A percentile compares a stretch with the other conserved stretches of the same genome.
These are phyloP conservation scores for Metschnikowia proteae DNA, from an alignment of 805 yeast genomes.

Conservation along the genomic window DNA sequence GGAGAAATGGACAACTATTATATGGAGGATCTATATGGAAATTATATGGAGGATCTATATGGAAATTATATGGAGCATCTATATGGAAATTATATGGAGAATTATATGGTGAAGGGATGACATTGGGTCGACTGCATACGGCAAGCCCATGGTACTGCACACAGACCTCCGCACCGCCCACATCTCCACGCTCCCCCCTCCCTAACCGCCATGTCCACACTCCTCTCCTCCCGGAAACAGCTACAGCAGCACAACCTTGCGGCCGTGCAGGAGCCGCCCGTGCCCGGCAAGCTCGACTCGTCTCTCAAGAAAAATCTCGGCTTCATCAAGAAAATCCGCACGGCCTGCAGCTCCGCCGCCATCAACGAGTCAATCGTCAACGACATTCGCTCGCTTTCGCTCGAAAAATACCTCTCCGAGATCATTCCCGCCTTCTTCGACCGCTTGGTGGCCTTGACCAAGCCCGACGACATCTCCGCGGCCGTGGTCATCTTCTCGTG, in stretches of 20 bases:
- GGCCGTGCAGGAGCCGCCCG: not conserved
- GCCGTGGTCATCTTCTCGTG: constrained; percentile 66
- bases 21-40: no score
- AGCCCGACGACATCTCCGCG: constrained; percentile 56
- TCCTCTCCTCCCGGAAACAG: not conserved
- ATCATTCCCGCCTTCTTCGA: constrained; percentile 60
- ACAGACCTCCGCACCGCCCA: not conserved
- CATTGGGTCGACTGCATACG: not conserved
- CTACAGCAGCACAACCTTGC: not conserved
- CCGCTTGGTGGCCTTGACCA: constrained; percentile 50
- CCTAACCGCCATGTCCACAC: not conserved
- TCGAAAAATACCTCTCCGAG: constrained; percentile 75
- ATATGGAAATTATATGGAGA: no score
- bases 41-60: no score
- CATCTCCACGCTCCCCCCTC: not conserved
- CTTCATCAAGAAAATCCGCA: constrained; percentile 65
- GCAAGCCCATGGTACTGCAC: no score
- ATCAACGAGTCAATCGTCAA: constrained; percentile 40
- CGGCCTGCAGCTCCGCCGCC: constrained; percentile 49
- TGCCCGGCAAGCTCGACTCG: constrained; percentile 50
- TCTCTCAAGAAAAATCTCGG: constrained; percentile 80
- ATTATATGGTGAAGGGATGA: no score
- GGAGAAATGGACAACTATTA: no score
- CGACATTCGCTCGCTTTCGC: constrained; percentile 59
- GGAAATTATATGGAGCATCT: no score